Base-by-base conservation (phyloP, 108 stramenopile species). In the Fragilariopsis cylindrus region DNA sequence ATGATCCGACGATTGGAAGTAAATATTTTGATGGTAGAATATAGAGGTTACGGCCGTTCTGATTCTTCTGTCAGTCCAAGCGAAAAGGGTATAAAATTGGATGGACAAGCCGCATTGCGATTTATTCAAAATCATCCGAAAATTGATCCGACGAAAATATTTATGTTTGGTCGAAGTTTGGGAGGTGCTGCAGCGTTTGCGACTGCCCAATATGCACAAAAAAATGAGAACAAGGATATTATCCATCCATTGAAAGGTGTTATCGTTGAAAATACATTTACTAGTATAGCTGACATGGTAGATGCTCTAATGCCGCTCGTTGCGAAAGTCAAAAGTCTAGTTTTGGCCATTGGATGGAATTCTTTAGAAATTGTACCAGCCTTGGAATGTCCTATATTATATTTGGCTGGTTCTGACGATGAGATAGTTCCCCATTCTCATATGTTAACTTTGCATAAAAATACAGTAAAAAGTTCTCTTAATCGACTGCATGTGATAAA, bases 231-330 rank as follows among this genome's bases (percentile, higher is more conserved):
- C 5, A 44, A 44, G n/a, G 45, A 63, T 44, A 44, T n/a, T 44
- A 63, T 63, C 40, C 62, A 63, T 63, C 80, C 85, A 9, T 68
- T 98, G 50, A 90, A 86, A 5, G 98, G 94, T 15, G 78, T 99
- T 7, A 84, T 98, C 42, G 91, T 98, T 41, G 98, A 99, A 74
- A 99, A 99, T 75, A 99, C 98, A 21, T 98, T 99, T 71, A 57
- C 91, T 8, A 90, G 82, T 48, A 96, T 99, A 50, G 73, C 92
- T 1, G 84, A 81, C 47, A 99, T 99, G 98, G 97, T 96, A 1
- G 97, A 97, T 81, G 80, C 88, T 72, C 58, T 99, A 42, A 87
- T 98, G 87, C 98, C 98, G 2, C 75, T 89, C 19, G 47, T 96
- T 4, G 87, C 86, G n/a, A 85, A 92, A 15, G 63, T 99, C 44